Conservation (phyloP, 2,329 filamentous ascomycete genomes). For the Pseudocercospora eumusae region DNA sequence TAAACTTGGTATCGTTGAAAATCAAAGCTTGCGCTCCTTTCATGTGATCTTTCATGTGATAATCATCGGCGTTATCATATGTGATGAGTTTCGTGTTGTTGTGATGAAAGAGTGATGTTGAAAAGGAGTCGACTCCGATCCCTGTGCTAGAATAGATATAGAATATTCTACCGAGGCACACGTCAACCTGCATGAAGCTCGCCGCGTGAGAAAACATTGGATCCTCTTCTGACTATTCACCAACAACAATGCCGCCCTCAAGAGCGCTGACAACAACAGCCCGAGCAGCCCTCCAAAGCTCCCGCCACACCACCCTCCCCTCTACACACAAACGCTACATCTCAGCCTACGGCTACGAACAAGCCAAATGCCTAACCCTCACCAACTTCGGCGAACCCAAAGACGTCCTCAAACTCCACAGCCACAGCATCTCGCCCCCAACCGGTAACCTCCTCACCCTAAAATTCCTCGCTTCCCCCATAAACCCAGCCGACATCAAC, state of each 20-base stretch:
- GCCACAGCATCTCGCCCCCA: slow-evolving; percentile 73
- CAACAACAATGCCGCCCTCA: slow-evolving; percentile 29
- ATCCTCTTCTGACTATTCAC: background rate
- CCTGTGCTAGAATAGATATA: too few species aligned
- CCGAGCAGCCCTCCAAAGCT: slow-evolving; percentile 12
- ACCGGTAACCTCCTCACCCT: slow-evolving; percentile 73
- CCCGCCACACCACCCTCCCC: background rate
- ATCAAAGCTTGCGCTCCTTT: background rate
- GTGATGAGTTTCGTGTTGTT: background rate
- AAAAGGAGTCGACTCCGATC: slow-evolving; percentile 1
- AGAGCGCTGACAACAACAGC: slow-evolving; percentile 21
- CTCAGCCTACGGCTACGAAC: slow-evolving; percentile 74
- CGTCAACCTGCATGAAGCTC: background rate
- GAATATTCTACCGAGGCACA: slow-evolving; percentile 8
- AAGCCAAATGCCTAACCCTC: slow-evolving; percentile 80
- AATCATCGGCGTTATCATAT: background rate
- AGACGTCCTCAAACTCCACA: slow-evolving; percentile 69
- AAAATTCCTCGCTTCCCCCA: slow-evolving; percentile 83
- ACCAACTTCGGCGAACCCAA: slow-evolving; percentile 72
- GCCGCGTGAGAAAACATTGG: background rate
- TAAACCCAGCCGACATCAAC: slow-evolving; percentile 98
- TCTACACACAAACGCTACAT: slow-evolving; percentile 45
- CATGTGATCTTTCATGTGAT: background rate
- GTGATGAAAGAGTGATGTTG: slow-evolving; percentile 4
- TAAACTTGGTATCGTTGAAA: background rate